Evolutionary conservation across 176 grass and related monocot genomes (phyloP).

Genomic region (Cenchrus purpureus): DNA sequence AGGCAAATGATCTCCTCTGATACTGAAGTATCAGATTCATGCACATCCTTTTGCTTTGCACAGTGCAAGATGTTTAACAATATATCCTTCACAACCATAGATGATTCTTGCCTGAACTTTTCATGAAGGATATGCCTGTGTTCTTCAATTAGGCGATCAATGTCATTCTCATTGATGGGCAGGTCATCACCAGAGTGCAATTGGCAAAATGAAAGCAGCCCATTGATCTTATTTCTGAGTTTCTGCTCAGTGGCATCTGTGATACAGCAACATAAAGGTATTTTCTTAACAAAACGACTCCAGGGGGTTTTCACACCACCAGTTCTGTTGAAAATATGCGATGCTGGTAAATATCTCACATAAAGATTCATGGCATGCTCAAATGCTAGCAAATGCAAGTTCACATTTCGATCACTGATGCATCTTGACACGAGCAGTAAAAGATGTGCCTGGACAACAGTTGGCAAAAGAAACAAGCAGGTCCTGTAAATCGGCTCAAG

Average conservation of each 20-base stretch:
- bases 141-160: constrained; percentile 40
- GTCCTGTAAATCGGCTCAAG: background rate
- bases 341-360: constrained; percentile 29
- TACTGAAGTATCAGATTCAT: constrained; percentile 15
- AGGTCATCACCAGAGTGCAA: constrained; percentile 24
- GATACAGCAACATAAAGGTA: constrained; percentile 2
- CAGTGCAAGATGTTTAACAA: constrained; percentile 28
- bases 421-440: constrained; percentile 46
- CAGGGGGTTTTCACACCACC: background rate
- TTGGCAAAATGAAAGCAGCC: constrained; percentile 48
- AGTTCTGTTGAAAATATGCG: constrained; percentile 7
- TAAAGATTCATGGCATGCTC: constrained; percentile 36
- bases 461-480: background rate
- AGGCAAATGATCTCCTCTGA: constrained; percentile 53
- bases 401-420: background rate
- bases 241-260: constrained; percentile 31
- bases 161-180: constrained; percentile 18
- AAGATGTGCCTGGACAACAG: constrained; percentile 42
- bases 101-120: constrained; percentile 44
- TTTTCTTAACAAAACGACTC: background rate
- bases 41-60: constrained; percentile 27
- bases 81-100: constrained; percentile 32
- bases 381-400: constrained; percentile 27
- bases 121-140: constrained; percentile 51
- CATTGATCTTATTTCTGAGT: constrained; percentile 33